phyloP scores from a whole-genome alignment of 768 basidiomycete genomes.

The Tylopilus sp. region DNA sequence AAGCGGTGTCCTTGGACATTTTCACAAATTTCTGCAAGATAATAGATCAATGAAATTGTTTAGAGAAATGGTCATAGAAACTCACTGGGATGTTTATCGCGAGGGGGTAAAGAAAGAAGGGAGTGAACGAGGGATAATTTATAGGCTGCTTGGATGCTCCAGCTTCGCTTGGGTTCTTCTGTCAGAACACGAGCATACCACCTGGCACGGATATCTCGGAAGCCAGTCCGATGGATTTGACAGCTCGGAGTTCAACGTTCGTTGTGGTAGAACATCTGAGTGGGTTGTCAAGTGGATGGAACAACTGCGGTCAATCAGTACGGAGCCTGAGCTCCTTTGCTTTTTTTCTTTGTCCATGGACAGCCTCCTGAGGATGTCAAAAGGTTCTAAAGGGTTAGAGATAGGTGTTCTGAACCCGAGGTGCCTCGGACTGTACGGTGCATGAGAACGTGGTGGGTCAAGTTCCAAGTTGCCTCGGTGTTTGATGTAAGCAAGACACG shows the following conservation, averaged over 20 bases:
- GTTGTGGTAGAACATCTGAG: not conserved
- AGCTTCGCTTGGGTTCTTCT: not conserved
- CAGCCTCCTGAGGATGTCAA: too few relatives aligned
- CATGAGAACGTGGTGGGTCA: not conserved
- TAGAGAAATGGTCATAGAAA: not conserved
- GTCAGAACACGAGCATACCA: not conserved
- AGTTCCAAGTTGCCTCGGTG: not conserved
- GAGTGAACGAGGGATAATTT: not conserved
- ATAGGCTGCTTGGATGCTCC: not conserved
- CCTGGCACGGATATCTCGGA: not conserved
- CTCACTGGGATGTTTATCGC: conserved; percentile 1
- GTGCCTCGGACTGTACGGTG: too few relatives aligned
- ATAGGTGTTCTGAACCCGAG: not conserved
- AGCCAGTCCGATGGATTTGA: not conserved
- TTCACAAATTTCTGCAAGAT: not conserved
- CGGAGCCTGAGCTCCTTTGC: not conserved
- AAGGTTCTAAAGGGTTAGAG: not conserved
- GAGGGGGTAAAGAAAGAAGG: not conserved
- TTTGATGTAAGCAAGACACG: not conserved
- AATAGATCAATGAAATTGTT: not conserved
- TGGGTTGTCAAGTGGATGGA: not conserved
- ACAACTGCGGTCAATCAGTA: not conserved
- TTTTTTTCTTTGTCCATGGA: not conserved
- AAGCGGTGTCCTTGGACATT: not conserved
- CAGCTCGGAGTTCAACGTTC: not conserved